A percentile compares a stretch with the other conserved stretches of the same genome.
phyloP scores from a whole-genome alignment of 176 grass and related monocot genomes.

The Eragrostis nindensis region DNA sequence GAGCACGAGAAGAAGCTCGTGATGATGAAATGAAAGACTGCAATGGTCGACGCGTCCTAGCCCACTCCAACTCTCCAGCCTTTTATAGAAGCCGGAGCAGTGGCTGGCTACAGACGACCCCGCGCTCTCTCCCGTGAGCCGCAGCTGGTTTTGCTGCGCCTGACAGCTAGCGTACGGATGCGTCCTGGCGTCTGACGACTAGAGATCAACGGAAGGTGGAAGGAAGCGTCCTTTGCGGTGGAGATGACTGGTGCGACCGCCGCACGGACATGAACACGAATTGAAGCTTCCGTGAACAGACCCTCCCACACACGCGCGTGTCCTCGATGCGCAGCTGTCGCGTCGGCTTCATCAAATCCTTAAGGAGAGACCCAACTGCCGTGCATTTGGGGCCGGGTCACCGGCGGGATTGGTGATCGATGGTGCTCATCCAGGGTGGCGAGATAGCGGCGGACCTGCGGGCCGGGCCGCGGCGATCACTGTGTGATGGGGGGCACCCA shows the following conservation, averaged over 20 bases:
- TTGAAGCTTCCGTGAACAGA: neutral
- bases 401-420: constrained; percentile 11
- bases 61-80: neutral
- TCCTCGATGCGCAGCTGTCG: neutral
- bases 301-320: neutral
- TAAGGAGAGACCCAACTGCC: neutral
- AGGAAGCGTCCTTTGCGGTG: constrained; percentile 23
- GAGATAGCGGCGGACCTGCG: neutral
- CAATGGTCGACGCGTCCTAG: constrained; percentile 17
- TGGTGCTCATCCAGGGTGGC: neutral
- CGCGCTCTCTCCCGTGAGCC: neutral
- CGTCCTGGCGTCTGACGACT: constrained; percentile 22
- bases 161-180: constrained; percentile 33
- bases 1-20: neutral
- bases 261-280: neutral
- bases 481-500: too few relatives aligned
- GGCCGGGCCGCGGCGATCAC: too few relatives aligned
- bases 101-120: too few relatives aligned
- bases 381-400: neutral
- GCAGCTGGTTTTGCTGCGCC: neutral
- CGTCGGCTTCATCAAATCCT: neutral
- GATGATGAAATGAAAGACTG: constrained; percentile 16
- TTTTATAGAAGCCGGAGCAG: constrained; percentile 28
- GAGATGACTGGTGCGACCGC: too few relatives aligned
- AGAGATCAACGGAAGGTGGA: constrained; percentile 40